phyloP scores from a whole-genome alignment of 2,329 filamentous ascomycete species.

The Fusarium foetens region DNA sequence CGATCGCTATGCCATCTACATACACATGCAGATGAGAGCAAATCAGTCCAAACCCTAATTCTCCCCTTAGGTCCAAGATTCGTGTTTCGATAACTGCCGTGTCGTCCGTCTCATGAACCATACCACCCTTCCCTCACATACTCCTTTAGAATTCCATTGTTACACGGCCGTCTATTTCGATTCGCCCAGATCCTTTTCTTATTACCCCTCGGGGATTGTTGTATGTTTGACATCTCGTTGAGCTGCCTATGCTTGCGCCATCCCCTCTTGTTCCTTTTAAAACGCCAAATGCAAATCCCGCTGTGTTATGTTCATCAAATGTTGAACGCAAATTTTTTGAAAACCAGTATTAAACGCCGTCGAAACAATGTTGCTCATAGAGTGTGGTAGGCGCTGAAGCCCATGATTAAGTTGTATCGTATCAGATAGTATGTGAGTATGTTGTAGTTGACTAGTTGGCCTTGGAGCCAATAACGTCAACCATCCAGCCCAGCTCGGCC shows the following conservation, averaged over 20 bases:
- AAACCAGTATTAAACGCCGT: slow-evolving; percentile 36
- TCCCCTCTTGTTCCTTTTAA: slow-evolving; percentile 22
- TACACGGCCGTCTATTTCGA: slow-evolving; percentile 13
- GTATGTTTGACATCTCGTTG: slow-evolving; percentile 5
- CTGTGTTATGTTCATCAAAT: slow-evolving; percentile 12
- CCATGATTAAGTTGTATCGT: slow-evolving; percentile 14
- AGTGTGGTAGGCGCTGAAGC: background rate
- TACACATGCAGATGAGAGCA: slow-evolving; percentile 5
- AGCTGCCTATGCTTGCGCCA: slow-evolving; percentile 17
- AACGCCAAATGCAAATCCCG: slow-evolving; percentile 38
- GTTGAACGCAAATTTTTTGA: background rate
- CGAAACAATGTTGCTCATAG: slow-evolving; percentile 19
- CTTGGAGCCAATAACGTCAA: slow-evolving; percentile 56
- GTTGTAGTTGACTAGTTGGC: slow-evolving; percentile 11
- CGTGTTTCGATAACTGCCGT: slow-evolving; percentile 22
- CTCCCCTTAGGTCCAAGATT: slow-evolving; percentile 5
- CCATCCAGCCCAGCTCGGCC: slow-evolving; percentile 64
- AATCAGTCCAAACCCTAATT: background rate
- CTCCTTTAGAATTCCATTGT: slow-evolving; percentile 5
- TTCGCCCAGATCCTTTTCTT: background rate
- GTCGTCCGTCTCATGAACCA: slow-evolving; percentile 30
- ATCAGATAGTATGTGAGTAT: slow-evolving; percentile 10
- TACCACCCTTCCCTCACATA: background rate
- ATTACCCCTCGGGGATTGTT: slow-evolving; percentile 28
- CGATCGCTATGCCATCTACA: background rate